A percentile compares a stretch with the other conserved stretches of the same genome.
These are phyloP conservation scores for Ogataea salicorniae DNA, from an alignment of 805 yeast genomes.

Conservation along the genomic window DNA sequence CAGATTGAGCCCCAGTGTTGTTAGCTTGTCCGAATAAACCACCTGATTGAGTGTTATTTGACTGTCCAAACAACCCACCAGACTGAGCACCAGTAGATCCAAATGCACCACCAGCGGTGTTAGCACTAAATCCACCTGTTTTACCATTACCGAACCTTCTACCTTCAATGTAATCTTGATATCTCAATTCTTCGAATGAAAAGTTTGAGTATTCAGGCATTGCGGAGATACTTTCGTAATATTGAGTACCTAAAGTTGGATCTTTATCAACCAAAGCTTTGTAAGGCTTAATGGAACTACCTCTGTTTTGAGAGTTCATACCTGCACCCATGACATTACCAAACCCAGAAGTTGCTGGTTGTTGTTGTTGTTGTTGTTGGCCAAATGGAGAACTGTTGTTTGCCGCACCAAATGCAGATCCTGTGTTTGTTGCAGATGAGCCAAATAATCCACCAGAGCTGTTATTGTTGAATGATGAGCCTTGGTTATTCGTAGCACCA, in stretches of 20 bases:
- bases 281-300: constrained; percentile 71
- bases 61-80: constrained; percentile 41
- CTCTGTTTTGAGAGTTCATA: constrained; percentile 41
- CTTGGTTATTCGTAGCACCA: constrained; percentile 5
- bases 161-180: constrained; percentile 77
- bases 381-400: constrained; percentile 37
- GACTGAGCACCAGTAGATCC: constrained; percentile 27
- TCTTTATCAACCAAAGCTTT: constrained; percentile 67
- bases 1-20: constrained; percentile 11
- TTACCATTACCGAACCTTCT: constrained; percentile 51
- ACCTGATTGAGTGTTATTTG: constrained; percentile 19
- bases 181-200: constrained; percentile 84
- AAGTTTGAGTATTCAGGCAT: constrained; percentile 87
- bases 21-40: constrained; percentile 25
- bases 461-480: background rate
- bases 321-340: constrained; percentile 28
- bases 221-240: constrained; percentile 68
- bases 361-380: constrained; percentile 17
- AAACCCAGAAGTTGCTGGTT: constrained; percentile 22
- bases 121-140: constrained; percentile 22
- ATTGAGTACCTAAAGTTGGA: constrained; percentile 46
- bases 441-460: constrained; percentile 15
- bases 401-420: constrained; percentile 28
- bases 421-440: constrained; percentile 21
- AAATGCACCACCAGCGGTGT: constrained; percentile 23